Conservation (phyloP, 306 rosid species). For the Vachellia pachyceras region DNA sequence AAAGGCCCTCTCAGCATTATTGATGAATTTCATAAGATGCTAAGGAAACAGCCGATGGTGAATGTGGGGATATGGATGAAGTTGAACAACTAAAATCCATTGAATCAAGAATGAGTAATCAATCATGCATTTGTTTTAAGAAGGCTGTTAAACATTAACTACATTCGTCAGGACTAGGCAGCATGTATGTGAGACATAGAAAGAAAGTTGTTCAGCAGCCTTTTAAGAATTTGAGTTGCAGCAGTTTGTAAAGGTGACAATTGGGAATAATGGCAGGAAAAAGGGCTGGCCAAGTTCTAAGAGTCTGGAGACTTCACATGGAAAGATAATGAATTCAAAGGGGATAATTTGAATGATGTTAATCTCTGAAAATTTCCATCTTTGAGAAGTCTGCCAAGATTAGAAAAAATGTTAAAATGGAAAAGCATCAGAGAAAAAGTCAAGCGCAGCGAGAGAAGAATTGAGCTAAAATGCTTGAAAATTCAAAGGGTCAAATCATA, state of each 20-base stretch:
- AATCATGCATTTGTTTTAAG: background rate
- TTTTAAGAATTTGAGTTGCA: background rate
- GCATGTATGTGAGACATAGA: background rate
- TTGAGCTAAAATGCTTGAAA: background rate
- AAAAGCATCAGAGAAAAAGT: background rate
- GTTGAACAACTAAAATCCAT: background rate
- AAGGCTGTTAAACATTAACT: background rate
- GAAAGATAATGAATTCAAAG: background rate
- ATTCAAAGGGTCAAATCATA: background rate
- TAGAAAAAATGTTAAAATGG: background rate
- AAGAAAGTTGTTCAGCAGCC: background rate
- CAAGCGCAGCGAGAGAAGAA: background rate
- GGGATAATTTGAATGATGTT: conserved; percentile 1
- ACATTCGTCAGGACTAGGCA: background rate
- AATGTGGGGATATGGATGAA: background rate
- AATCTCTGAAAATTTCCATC: background rate
- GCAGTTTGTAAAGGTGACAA: background rate
- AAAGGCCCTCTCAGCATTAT: background rate
- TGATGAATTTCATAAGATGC: background rate
- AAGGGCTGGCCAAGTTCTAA: background rate
- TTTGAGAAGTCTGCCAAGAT: background rate
- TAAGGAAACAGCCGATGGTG: background rate
- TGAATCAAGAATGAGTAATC: conserved; percentile 13
- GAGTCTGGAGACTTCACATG: background rate
- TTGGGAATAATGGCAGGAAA: background rate